Evolutionary conservation across 139 green algal genomes (phyloP).

Genomic region (Tetradesmus lagerheimii): DNA sequence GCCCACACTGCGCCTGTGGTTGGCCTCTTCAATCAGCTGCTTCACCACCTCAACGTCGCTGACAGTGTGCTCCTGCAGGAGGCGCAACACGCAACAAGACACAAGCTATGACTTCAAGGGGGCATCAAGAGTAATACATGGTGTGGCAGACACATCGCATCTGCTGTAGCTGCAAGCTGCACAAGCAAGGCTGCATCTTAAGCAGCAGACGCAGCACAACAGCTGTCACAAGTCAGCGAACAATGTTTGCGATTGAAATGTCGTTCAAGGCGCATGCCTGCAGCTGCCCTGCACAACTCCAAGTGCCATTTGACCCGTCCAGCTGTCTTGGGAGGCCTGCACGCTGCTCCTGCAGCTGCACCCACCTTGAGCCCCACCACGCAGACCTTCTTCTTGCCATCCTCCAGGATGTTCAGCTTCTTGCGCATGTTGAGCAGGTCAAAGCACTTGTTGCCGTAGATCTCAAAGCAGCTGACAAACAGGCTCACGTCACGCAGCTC

Average conservation of each 20-base stretch:
- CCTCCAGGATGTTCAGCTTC: conserved; percentile 94
- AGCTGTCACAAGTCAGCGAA: not conserved
- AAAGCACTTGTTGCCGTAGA: conserved; percentile 97
- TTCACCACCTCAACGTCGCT: conserved; percentile 67
- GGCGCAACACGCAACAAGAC: not conserved
- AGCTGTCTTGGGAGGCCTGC: not conserved
- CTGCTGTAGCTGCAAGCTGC: not conserved
- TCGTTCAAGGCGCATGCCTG: too few species aligned
- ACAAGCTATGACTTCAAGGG: too few species aligned
- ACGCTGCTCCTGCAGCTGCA: not conserved
- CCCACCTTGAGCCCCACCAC: conserved; percentile 74
- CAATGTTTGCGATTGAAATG: not conserved
- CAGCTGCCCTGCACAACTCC: too few species aligned
- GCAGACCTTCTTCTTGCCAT: conserved; percentile 89
- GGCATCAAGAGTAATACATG: not conserved
- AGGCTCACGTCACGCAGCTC: conserved; percentile 71
- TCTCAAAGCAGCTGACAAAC: conserved; percentile 94
- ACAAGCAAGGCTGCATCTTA: not conserved
- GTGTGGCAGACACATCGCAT: not conserved
- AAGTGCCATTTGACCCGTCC: too few species aligned
- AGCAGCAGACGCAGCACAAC: not conserved
- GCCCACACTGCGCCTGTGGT: conserved; percentile 83
- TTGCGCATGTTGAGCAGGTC: conserved; percentile 96
- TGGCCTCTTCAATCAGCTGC: conserved; percentile 86
- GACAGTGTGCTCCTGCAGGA: conserved; percentile 71